Evolutionary conservation across 306 rosid genomes (phyloP).

Genomic region (Casuarina equisetifolia): DNA sequence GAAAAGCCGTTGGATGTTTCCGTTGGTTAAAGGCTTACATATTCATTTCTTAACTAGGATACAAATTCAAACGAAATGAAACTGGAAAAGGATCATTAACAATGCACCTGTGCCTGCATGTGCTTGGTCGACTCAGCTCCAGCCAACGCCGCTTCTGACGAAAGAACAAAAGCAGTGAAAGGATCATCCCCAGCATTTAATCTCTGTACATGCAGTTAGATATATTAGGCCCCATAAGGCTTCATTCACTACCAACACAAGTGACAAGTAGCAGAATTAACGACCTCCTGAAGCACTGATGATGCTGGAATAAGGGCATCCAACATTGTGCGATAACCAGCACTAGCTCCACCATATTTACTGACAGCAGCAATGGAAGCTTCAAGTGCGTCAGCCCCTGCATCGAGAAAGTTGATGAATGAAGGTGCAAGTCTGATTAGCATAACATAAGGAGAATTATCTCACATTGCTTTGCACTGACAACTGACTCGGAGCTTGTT

Average conservation of each 20-base stretch:
- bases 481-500: conserved; percentile 45
- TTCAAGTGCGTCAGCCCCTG: conserved; percentile 87
- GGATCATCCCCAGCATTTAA: conserved; percentile 71
- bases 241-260: conserved; percentile 22
- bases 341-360: conserved; percentile 92
- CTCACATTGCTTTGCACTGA: conserved; percentile 68
- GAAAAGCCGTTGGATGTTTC: background rate
- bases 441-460: conserved; percentile 24
- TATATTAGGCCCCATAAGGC: conserved; percentile 24
- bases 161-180: conserved; percentile 64
- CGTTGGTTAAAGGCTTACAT: background rate
- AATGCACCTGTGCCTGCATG: conserved; percentile 83
- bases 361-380: conserved; percentile 82
- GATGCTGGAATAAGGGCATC: conserved; percentile 94
- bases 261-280: conserved; percentile 10
- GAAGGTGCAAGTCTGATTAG: conserved; percentile 11
- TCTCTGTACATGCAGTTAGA: conserved; percentile 48
- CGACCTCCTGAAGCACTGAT: conserved; percentile 70
- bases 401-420: conserved; percentile 37
- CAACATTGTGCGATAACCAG: conserved; percentile 89
- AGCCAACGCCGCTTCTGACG: conserved; percentile 75
- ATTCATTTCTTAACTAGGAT: background rate
- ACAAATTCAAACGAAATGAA: background rate
- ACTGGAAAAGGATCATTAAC: conserved; percentile 21
- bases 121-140: conserved; percentile 88